Conservation (phyloP, 1,139 yeast genomes). For the Geotrichum australiense region DNA sequence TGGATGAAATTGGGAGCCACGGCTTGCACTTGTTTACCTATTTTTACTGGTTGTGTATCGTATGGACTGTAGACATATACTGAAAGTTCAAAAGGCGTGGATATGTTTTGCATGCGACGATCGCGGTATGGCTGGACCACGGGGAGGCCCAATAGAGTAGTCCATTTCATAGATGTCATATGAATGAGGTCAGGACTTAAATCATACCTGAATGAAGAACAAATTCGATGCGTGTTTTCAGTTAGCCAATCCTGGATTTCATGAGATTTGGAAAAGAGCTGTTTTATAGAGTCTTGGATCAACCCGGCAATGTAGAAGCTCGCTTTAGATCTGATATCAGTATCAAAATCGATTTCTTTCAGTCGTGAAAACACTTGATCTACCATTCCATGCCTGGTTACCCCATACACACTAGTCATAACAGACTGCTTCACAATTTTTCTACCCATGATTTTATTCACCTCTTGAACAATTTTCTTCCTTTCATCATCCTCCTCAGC, state of each 20-base stretch:
- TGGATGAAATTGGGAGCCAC: slow-evolving; percentile 92
- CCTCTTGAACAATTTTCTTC: slow-evolving; percentile 38
- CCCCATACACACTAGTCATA: slow-evolving; percentile 96
- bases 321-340: slow-evolving; percentile 10
- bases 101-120: slow-evolving; percentile 48
- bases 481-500: slow-evolving; percentile 4
- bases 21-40: slow-evolving; percentile 75
- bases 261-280: slow-evolving; percentile 79
- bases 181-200: slow-evolving; percentile 43
- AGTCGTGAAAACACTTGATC: slow-evolving; percentile 50
- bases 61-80: slow-evolving; percentile 72
- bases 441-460: slow-evolving; percentile 59
- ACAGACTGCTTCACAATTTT: slow-evolving; percentile 90
- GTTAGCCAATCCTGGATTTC: slow-evolving; percentile 87
- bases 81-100: slow-evolving; percentile 65
- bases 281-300: slow-evolving; percentile 70
- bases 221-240: slow-evolving; percentile 66
- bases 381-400: slow-evolving; percentile 78
- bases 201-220: slow-evolving; percentile 44
- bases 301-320: slow-evolving; percentile 61
- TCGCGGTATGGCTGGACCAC: slow-evolving; percentile 90
- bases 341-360: slow-evolving; percentile 26
- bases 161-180: slow-evolving; percentile 91
- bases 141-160: slow-evolving; percentile 80
- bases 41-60: slow-evolving; percentile 63